phyloP scores from a whole-genome alignment of 208 protist species.

The Ichthyophonus hoferi region DNA sequence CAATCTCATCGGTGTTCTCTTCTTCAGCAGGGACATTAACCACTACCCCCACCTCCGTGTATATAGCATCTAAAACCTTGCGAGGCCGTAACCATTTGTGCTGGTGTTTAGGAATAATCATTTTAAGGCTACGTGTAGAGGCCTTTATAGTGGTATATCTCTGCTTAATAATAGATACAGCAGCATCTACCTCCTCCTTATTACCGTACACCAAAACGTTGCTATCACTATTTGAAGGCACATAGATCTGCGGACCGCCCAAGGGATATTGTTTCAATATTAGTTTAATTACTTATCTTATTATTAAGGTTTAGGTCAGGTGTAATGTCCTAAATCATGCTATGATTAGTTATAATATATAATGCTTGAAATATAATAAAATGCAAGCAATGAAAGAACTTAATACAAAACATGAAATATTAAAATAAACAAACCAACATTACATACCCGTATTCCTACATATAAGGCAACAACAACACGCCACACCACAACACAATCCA shows the following conservation, averaged over 20 bases:
- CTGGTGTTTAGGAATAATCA: constrained; percentile 16
- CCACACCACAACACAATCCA: not conserved
- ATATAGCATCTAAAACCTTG: not conserved
- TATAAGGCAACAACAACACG: not conserved
- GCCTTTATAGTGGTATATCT: not conserved
- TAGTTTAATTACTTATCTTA: too few relatives aligned
- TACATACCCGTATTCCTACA: not conserved
- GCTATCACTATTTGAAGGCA: not conserved
- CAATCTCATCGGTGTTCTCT: not conserved
- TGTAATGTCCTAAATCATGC: too few relatives aligned
- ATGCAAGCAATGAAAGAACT: too few relatives aligned
- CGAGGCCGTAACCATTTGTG: not conserved
- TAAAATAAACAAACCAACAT: not conserved
- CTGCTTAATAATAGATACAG: not conserved
- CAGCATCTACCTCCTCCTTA: constrained; percentile 19
- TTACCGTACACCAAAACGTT: constrained; percentile 28
- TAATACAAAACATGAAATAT: not conserved
- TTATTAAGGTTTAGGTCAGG: too few relatives aligned
- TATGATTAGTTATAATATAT: too few relatives aligned
- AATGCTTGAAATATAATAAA: too few relatives aligned
- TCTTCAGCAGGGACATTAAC: not conserved
- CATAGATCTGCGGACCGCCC: not conserved
- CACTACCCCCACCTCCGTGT: not conserved
- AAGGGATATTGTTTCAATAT: not conserved
- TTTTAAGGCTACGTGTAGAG: not conserved